Evolutionary conservation across 306 rosid species (phyloP).

Genomic region (Senna tora): DNA sequence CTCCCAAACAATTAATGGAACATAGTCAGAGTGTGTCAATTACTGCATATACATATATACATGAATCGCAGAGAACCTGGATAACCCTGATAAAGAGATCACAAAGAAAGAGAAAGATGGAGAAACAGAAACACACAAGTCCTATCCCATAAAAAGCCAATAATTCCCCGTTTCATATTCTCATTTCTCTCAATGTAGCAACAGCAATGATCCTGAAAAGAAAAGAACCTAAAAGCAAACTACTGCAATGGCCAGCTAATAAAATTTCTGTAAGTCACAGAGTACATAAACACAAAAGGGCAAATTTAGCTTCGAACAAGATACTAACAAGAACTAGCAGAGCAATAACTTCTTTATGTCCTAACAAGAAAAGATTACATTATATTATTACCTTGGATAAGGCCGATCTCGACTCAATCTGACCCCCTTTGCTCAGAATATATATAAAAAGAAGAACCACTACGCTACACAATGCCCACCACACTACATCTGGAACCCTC

Average conservation of each 20-base stretch:
- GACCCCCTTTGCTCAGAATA: constrained; percentile 69
- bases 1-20: constrained; percentile 1
- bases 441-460: constrained; percentile 71
- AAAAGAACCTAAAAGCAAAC: constrained; percentile 13
- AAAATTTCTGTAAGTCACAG: constrained; percentile 9
- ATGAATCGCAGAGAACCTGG: neutral
- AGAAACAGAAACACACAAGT: neutral
- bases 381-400: constrained; percentile 63
- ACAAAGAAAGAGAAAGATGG: neutral
- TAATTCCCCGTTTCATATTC: constrained; percentile 2
- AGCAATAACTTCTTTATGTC: neutral
- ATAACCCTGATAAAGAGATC: neutral
- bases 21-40: constrained; percentile 8
- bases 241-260: neutral
- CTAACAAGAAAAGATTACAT: neutral
- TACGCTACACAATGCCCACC: constrained; percentile 72
- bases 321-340: too few relatives aligned
- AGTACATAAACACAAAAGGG: neutral
- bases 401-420: constrained; percentile 73
- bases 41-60: neutral
- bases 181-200: constrained; percentile 13
- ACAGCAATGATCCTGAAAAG: neutral
- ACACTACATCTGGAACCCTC: constrained; percentile 68
- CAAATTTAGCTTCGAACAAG: too few relatives aligned
- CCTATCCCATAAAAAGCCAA: neutral